Conservation (phyloP, 2,329 filamentous ascomycete species). For the Calonectria leucothoes region DNA sequence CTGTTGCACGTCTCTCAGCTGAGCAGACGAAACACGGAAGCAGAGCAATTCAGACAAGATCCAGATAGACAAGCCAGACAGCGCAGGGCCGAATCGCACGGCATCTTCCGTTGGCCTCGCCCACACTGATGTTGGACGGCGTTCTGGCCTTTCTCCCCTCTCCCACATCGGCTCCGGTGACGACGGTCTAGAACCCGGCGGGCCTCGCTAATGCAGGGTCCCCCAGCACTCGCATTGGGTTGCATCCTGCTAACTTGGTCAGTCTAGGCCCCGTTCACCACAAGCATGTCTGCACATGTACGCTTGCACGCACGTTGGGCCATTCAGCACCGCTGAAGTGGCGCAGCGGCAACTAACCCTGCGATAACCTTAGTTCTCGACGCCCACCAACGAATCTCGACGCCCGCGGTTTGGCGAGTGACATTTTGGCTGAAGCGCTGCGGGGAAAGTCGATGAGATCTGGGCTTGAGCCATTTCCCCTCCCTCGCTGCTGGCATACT, state of each 20-base stretch:
- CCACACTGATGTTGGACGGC: not conserved
- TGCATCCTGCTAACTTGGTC: not conserved
- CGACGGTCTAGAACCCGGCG: slow-evolving; percentile 14
- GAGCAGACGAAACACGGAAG: not conserved
- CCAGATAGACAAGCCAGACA: not conserved
- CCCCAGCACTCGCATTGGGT: slow-evolving; percentile 19
- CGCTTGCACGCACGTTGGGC: not conserved
- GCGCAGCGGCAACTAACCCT: slow-evolving; percentile 18
- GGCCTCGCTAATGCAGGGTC: slow-evolving; percentile 26
- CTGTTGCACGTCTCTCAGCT: not conserved
- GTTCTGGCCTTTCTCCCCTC: not conserved
- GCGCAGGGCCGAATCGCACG: not conserved
- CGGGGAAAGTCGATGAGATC: not conserved
- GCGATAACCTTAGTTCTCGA: not conserved
- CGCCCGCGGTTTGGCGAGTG: not conserved
- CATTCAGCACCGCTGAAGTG: slow-evolving; percentile 13
- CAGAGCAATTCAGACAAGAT: not conserved
- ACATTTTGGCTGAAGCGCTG: slow-evolving; percentile 1
- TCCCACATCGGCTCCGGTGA: not conserved
- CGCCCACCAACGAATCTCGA: not conserved
- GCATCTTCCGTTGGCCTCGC: not conserved
- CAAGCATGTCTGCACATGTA: no score
- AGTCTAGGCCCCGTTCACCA: not conserved
- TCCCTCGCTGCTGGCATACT: not conserved
- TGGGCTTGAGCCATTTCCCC: not conserved